These are phyloP conservation scores for Sporodiniella umbellata DNA, from an alignment of 371 early-diverging fungal genomes.

Conservation along the genomic window DNA sequence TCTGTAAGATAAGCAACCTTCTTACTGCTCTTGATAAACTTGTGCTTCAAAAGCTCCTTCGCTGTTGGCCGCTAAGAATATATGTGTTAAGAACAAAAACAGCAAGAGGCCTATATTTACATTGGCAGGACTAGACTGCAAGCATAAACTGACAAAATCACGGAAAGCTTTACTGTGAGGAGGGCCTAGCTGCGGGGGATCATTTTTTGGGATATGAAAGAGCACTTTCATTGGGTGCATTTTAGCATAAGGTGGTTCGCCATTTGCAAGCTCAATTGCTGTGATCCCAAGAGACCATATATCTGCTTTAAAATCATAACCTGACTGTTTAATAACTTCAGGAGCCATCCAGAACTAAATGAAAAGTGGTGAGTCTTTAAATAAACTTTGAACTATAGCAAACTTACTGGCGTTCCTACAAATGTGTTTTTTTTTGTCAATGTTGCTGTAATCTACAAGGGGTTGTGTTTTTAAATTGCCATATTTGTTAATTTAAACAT, in stretches of 20 bases:
- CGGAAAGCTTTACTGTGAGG: constrained; percentile 84
- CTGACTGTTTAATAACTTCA: constrained; percentile 95
- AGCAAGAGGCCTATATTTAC: constrained; percentile 30
- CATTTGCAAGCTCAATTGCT: constrained; percentile 94
- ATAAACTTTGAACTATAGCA: too few species aligned
- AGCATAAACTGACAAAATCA: constrained; percentile 86
- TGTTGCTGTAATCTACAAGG: constrained; percentile 76
- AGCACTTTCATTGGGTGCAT: constrained; percentile 92
- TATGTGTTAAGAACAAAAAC: not conserved
- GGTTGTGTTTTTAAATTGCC: constrained; percentile 18
- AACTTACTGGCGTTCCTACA: constrained; percentile 95
- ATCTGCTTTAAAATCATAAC: constrained; percentile 96
- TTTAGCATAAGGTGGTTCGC: constrained; percentile 91
- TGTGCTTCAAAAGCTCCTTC: constrained; percentile 86
- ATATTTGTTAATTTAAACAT: constrained; percentile 9
- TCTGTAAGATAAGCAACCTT: constrained; percentile 82
- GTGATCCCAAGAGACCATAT: constrained; percentile 99
- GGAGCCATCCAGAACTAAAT: constrained; percentile 95
- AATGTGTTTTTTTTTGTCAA: constrained; percentile 96
- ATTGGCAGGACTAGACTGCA: constrained; percentile 79
- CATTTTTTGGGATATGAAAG: constrained; percentile 89
- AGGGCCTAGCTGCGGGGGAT: constrained; percentile 81
- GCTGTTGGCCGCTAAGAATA: constrained; percentile 77
- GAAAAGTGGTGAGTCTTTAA: too few species aligned
- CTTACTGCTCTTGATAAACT: constrained; percentile 81